Conservation (phyloP, 129 eudicot species). For the Helichrysum umbraculigerum region DNA sequence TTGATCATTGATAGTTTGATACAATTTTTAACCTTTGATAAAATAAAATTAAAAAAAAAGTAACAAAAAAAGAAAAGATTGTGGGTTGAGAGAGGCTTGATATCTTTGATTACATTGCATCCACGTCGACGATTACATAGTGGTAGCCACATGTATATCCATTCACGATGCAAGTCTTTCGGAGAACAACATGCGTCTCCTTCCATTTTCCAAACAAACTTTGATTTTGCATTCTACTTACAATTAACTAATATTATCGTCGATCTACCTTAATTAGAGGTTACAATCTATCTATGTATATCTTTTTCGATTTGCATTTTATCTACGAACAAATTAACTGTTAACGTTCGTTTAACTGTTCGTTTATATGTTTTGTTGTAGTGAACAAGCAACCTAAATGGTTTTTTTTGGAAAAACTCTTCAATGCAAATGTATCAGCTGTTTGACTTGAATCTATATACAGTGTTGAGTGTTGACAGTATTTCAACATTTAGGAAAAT, state of each 20-base stretch:
- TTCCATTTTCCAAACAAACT: slow-evolving; percentile 1
- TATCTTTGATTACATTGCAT: slow-evolving; percentile 25
- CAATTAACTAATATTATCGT: too few relatives aligned
- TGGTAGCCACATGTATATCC: slow-evolving; percentile 37
- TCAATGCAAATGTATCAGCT: too few relatives aligned
- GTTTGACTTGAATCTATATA: too few relatives aligned
- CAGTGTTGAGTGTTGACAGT: background rate
- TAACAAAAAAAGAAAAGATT: background rate
- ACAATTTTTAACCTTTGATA: too few relatives aligned
- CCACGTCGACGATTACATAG: background rate
- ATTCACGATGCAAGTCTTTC: slow-evolving; percentile 17
- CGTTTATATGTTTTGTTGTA: background rate
- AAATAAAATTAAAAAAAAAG: background rate
- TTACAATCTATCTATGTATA: too few relatives aligned
- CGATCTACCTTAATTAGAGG: too few relatives aligned
- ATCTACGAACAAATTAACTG: too few relatives aligned
- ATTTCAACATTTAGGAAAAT: background rate
- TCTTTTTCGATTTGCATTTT: too few relatives aligned
- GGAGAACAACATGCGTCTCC: slow-evolving; percentile 21
- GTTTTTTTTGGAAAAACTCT: too few relatives aligned
- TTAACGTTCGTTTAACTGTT: too few relatives aligned
- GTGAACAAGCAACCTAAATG: background rate
- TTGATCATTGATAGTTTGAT: too few relatives aligned
- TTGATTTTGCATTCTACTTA: slow-evolving; percentile 10
- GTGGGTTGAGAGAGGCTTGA: slow-evolving; percentile 11